Evolutionary conservation across 495 filamentous ascomycete species (phyloP), one percentile per base, ranked within the genome.

Genomic region (Cercophora sp.): DNA sequence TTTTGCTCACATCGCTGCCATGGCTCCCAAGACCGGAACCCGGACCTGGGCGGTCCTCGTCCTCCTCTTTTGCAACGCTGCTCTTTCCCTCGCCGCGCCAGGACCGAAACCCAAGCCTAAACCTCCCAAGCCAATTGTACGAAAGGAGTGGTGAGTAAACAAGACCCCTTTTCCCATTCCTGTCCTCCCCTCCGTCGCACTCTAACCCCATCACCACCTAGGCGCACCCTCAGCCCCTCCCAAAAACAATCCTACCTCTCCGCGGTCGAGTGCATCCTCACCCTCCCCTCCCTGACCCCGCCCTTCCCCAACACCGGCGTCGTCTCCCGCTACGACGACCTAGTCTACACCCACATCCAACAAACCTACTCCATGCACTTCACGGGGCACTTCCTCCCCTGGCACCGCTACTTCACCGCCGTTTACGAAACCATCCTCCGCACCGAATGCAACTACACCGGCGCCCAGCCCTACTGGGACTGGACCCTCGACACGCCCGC

Each of bases 381-480:
- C 55, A 60, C 62, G 9, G 68, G 66, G 9, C 69, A 71, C 59
- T 73, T 73, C 54, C 67, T 73, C 11, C 59, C 69, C 35, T 73
- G 66, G 60, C 70, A 73, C 55, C 56, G 69, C 34, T 59, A 66
- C 56, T 71, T 61, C 48, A 51, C 68, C 41, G 65, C 62, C 61
- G 61, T 58, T 24, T 70, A 68, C 45, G 70, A 73, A 53, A 54
- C 59, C 52, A 66, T 68, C 55, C 61, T 73, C 29, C 62, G 69
- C 25, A 48, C 57, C 11, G 48, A 66, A 54, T 73, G 70, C 52
- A 64, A 60, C 27, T 70, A 71, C 51, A 62, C 37, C 15, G 69
- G 70, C 19, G 48, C 70, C 4, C 62, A 71, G 31, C 67, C 70
- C 0, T 73, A 70, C 55, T 73, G 70, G 70, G 71, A 69, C 56